These are phyloP conservation scores for Hypoxylon lenormandii DNA, from an alignment of 495 filamentous ascomycete genomes.

Conservation along the genomic window DNA sequence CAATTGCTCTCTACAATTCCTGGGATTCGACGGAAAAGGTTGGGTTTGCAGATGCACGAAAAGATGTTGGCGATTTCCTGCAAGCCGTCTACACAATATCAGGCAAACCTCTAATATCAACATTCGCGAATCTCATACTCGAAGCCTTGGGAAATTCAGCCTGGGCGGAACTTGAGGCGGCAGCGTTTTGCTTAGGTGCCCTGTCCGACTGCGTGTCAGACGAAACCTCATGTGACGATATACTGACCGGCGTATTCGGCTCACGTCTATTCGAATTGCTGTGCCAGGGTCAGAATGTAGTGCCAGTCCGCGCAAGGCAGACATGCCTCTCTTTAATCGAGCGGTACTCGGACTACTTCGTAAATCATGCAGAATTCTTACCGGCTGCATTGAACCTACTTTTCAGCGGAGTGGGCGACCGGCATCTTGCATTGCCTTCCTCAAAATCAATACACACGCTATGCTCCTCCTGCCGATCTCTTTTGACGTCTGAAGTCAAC, in stretches of 20 bases:
- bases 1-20: constrained; percentile 59
- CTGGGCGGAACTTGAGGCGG: constrained; percentile 85
- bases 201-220: constrained; percentile 80
- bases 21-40: constrained; percentile 80
- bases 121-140: constrained; percentile 74
- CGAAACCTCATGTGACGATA: constrained; percentile 72
- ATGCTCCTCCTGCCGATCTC: constrained; percentile 80
- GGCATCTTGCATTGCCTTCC: constrained; percentile 74
- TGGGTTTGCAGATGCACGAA: constrained; percentile 80
- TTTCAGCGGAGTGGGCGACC: constrained; percentile 77
- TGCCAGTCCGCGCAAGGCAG: constrained; percentile 78
- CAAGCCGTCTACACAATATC: constrained; percentile 78
- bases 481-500: constrained; percentile 75
- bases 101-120: constrained; percentile 73
- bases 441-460: constrained; percentile 83
- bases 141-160: constrained; percentile 67
- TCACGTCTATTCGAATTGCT: constrained; percentile 72
- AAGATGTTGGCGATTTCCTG: constrained; percentile 83
- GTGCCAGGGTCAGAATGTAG: constrained; percentile 61
- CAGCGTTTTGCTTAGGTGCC: constrained; percentile 79
- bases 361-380: constrained; percentile 75
- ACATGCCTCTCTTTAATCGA: constrained; percentile 82
- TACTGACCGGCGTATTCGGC: constrained; percentile 75
- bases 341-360: constrained; percentile 84
- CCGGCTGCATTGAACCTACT: constrained; percentile 82